These are phyloP conservation scores for Proliferodiscus dingleyae DNA, from an alignment of 2,329 filamentous ascomycete genomes.

Conservation along the genomic window DNA sequence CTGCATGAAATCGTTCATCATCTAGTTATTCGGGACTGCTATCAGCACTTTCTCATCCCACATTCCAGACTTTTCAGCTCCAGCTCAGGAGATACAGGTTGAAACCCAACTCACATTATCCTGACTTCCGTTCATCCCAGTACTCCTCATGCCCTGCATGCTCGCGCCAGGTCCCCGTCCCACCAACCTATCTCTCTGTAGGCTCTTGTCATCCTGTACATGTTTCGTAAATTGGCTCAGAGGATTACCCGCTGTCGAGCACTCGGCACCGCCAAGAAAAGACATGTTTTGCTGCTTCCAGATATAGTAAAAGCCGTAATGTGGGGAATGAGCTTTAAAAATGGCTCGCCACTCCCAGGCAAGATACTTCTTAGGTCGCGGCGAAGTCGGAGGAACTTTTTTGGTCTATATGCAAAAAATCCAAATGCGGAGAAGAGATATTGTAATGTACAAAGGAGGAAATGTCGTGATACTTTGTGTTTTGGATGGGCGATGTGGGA, in stretches of 20 bases:
- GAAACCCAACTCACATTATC: constrained; percentile 59
- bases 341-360: background rate
- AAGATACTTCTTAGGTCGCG: too few species aligned
- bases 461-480: background rate
- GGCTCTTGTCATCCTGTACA: constrained; percentile 89
- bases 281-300: constrained; percentile 59
- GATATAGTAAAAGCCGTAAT: background rate
- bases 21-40: constrained; percentile 49
- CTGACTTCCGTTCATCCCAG: constrained; percentile 53
- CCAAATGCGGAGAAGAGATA: too few species aligned
- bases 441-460: background rate
- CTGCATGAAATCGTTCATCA: constrained; percentile 91
- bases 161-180: constrained; percentile 66
- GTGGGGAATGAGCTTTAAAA: constrained; percentile 1
- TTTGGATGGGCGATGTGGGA: background rate
- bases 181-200: constrained; percentile 85
- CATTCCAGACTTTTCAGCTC: background rate
- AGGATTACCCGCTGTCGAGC: constrained; percentile 92
- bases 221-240: constrained; percentile 97
- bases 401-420: background rate
- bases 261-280: constrained; percentile 92
- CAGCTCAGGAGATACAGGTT: constrained; percentile 6
- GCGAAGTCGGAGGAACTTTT: too few species aligned
- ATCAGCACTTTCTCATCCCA: constrained; percentile 7
- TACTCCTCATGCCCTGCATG: constrained; percentile 73